Conservation (phyloP, 495 filamentous ascomycete genomes). For the Aspergillus funiculosus region DNA sequence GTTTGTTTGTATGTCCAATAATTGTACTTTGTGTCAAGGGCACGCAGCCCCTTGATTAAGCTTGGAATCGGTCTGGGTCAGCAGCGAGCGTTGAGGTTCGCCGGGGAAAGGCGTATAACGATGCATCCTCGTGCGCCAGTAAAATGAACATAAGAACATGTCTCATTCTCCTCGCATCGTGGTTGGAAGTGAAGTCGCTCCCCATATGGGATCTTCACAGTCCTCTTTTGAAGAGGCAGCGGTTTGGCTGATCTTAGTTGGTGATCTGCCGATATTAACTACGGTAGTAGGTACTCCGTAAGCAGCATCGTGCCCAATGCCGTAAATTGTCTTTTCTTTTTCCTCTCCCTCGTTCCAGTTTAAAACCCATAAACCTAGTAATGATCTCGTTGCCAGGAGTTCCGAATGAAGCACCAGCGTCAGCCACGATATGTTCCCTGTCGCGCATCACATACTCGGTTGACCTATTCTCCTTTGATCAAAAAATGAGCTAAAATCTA, state of each 20-base stretch:
- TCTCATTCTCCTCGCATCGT: constrained; percentile 7
- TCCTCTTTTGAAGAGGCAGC: background rate
- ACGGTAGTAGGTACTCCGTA: no score
- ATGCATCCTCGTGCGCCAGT: background rate
- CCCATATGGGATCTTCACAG: background rate
- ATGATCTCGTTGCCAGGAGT: background rate
- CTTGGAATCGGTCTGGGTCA: background rate
- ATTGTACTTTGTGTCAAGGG: background rate
- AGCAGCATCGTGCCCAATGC: background rate
- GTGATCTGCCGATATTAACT: constrained; percentile 7
- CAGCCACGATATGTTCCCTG: constrained; percentile 2
- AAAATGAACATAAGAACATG: background rate
- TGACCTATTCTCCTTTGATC: background rate
- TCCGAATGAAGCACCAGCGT: background rate
- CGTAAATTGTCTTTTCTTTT: constrained; percentile 1
- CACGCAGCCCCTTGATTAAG: constrained; percentile 1
- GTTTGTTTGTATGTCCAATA: constrained; percentile 3
- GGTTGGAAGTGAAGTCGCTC: background rate
- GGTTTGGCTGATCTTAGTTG: background rate
- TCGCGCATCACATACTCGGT: background rate
- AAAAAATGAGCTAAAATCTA: background rate
- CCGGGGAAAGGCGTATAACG: background rate
- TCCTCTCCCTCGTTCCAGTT: background rate
- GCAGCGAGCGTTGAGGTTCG: background rate
- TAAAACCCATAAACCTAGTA: constrained; percentile 3